These are phyloP conservation scores for Ceratobasidium sp. DNA, from an alignment of 1,284 basidiomycete genomes.

Conservation along the genomic window DNA sequence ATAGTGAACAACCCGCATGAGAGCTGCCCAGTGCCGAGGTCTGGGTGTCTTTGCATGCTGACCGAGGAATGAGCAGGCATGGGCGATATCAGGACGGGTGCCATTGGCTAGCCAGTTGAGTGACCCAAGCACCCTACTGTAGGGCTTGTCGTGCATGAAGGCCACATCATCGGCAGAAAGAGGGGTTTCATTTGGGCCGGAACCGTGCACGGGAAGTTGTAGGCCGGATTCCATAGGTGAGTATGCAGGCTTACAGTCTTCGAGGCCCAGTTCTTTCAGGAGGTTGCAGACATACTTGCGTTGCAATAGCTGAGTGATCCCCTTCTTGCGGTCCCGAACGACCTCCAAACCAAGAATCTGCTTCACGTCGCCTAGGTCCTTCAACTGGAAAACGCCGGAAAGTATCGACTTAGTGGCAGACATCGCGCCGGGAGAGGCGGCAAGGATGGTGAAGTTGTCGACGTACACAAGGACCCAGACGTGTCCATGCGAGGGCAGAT, in stretches of 20 bases:
- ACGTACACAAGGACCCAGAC: constrained; percentile 9
- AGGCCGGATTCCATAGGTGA: neutral
- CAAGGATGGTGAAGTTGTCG: constrained; percentile 12
- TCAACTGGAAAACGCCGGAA: constrained; percentile 8
- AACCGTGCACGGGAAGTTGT: neutral
- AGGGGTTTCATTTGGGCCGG: neutral
- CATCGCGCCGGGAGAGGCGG: neutral
- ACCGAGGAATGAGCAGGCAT: neutral
- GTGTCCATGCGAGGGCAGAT: neutral
- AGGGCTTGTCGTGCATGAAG: neutral
- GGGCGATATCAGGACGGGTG: neutral
- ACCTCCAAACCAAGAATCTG: constrained; percentile 42
- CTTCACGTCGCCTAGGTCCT: constrained; percentile 39
- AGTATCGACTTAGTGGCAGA: neutral
- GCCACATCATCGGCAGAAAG: neutral
- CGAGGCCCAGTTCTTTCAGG: neutral
- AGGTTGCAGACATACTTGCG: constrained; percentile 31
- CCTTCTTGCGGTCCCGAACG: constrained; percentile 7
- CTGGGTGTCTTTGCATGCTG: neutral
- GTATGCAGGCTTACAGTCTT: neutral
- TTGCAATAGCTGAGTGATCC: constrained; percentile 38
- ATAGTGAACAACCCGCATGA: constrained; percentile 46
- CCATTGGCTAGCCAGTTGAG: neutral
- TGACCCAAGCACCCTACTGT: neutral
- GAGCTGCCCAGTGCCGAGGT: constrained; percentile 43